These are phyloP conservation scores for Phytopythium chamaehyphon DNA, from an alignment of 352 stramenopile species.

Conservation along the genomic window DNA sequence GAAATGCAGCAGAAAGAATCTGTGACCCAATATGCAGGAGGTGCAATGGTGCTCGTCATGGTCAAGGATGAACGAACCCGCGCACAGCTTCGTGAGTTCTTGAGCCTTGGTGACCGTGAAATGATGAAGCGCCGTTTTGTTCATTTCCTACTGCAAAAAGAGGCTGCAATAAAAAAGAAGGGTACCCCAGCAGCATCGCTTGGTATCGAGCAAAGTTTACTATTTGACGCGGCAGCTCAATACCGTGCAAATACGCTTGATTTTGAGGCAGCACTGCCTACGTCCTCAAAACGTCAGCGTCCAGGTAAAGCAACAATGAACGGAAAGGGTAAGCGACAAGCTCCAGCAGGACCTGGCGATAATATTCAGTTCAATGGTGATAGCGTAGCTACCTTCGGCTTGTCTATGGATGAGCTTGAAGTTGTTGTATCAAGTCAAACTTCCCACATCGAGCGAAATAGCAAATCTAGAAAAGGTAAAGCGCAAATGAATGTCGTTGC, in stretches of 20 bases:
- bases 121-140: constrained; percentile 86
- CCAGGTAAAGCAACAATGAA: constrained; percentile 14
- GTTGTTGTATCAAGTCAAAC: constrained; percentile 25
- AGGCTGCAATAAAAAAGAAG: constrained; percentile 52
- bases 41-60: constrained; percentile 73
- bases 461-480: constrained; percentile 12
- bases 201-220: constrained; percentile 55
- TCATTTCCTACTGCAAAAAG: constrained; percentile 75
- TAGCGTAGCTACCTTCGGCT: constrained; percentile 49
- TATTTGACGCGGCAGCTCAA: constrained; percentile 49
- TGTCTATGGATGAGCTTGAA: constrained; percentile 68
- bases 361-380: constrained; percentile 2
- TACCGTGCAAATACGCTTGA: constrained; percentile 44
- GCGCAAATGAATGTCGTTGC: constrained; percentile 12
- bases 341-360: constrained; percentile 1
- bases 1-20: constrained; percentile 25
- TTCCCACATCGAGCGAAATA: constrained; percentile 8
- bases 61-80: constrained; percentile 88
- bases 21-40: constrained; percentile 21
- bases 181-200: constrained; percentile 29
- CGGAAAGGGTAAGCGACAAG: constrained; percentile 16
- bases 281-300: constrained; percentile 1
- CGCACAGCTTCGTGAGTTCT: constrained; percentile 77
- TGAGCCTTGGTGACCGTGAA: constrained; percentile 65
- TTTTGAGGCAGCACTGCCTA: constrained; percentile 15